Conservation (phyloP, 2,329 filamentous ascomycete genomes). For the Aureobasidium pullulans region DNA sequence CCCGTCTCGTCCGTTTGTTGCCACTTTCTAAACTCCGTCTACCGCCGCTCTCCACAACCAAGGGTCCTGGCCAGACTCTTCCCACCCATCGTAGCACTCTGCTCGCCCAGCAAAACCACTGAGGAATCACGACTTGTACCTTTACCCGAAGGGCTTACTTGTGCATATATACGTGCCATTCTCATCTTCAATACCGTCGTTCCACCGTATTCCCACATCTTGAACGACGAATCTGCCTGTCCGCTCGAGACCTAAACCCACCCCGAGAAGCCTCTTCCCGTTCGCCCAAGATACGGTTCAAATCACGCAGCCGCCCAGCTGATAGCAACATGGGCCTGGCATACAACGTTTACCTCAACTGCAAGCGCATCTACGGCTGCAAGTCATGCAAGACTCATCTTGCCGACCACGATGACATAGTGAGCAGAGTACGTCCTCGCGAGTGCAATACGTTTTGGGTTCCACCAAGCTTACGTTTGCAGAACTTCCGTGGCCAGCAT, state of each 20-base stretch:
- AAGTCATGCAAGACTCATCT: constrained; percentile 94
- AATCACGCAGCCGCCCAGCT: constrained; percentile 10
- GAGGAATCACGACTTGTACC: neutral
- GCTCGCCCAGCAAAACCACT: neutral
- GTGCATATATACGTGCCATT: neutral
- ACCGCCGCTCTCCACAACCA: neutral
- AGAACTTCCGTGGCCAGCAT: constrained; percentile 98
- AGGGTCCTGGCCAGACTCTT: neutral
- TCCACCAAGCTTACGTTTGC: neutral
- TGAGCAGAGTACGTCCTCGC: constrained; percentile 64
- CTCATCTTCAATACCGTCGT: neutral
- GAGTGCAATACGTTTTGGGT: neutral
- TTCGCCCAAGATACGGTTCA: constrained; percentile 13
- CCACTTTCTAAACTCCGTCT: constrained; percentile 8
- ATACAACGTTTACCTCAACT: constrained; percentile 21
- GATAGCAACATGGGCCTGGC: constrained; percentile 18
- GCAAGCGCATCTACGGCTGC: constrained; percentile 26
- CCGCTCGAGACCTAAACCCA: neutral
- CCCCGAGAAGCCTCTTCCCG: neutral
- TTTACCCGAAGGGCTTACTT: neutral
- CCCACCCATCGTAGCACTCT: neutral
- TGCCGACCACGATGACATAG: constrained; percentile 90
- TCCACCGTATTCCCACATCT: neutral
- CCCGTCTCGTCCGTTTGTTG: neutral
- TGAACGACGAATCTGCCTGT: neutral